Conservation (phyloP, 495 filamentous ascomycete genomes). For the Hypoxylon rickii region DNA sequence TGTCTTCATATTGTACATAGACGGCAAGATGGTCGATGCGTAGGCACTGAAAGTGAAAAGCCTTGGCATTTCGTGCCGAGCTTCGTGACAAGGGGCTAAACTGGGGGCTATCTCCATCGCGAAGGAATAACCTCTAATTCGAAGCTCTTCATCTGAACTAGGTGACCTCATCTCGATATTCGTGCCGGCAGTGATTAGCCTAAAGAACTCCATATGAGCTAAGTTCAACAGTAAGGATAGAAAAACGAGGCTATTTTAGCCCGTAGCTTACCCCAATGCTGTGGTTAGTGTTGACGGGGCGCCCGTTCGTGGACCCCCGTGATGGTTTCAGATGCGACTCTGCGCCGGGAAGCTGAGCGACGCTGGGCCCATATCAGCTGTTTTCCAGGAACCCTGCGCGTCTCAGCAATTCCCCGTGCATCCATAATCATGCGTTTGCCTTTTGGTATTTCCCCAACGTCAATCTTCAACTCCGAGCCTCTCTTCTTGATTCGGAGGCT, state of each 20-base stretch:
- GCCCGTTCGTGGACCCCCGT: slow-evolving; percentile 17
- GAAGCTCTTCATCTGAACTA: slow-evolving; percentile 5
- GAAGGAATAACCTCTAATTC: neutral
- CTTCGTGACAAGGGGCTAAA: neutral
- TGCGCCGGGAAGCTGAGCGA: slow-evolving; percentile 13
- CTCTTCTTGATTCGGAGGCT: slow-evolving; percentile 7
- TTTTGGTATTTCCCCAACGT: slow-evolving; percentile 3
- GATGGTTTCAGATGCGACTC: slow-evolving; percentile 29
- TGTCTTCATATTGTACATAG: too few species aligned
- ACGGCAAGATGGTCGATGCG: too few species aligned
- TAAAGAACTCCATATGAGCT: neutral
- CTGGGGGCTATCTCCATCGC: neutral
- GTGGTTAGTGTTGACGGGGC: slow-evolving; percentile 1
- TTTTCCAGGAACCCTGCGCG: slow-evolving; percentile 32
- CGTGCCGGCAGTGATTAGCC: too few species aligned
- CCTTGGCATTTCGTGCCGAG: slow-evolving; percentile 7
- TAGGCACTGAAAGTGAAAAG: neutral
- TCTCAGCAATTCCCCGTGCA: slow-evolving; percentile 32
- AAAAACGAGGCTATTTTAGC: neutral
- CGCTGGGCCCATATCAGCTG: slow-evolving; percentile 39
- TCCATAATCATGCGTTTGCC: slow-evolving; percentile 29
- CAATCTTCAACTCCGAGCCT: neutral
- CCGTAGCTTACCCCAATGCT: neutral
- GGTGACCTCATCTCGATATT: slow-evolving; percentile 1
- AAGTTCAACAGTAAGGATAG: neutral